Conservation (phyloP, 1,139 yeast genomes). For the Magnusiomyces fungicola region DNA sequence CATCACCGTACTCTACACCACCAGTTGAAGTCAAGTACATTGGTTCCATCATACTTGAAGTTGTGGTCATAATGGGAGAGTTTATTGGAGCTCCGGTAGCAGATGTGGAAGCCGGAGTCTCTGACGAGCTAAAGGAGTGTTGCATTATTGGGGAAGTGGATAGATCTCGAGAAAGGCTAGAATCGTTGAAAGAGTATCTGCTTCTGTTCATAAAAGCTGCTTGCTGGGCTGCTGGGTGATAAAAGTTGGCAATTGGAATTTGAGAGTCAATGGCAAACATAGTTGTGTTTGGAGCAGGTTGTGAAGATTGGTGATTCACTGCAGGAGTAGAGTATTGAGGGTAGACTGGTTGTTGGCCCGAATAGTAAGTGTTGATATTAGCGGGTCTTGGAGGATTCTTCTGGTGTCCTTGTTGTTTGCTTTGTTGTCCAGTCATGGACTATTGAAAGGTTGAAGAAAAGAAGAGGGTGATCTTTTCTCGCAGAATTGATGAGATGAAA, state of each 20-base stretch:
- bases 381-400: too few relatives aligned
- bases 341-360: too few relatives aligned
- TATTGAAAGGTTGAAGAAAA: too few relatives aligned
- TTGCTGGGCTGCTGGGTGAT: background rate
- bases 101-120: too few relatives aligned
- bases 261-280: background rate
- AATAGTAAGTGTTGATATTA: too few relatives aligned
- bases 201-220: background rate
- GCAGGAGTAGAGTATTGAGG: too few relatives aligned
- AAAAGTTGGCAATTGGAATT: background rate
- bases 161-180: background rate
- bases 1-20: background rate
- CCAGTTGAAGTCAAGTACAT: background rate
- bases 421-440: too few relatives aligned
- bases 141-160: background rate
- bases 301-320: background rate
- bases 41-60: background rate
- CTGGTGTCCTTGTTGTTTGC: too few relatives aligned
- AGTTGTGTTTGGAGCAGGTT: background rate
- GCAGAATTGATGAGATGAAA: too few relatives aligned
- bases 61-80: slow-evolving; percentile 1
- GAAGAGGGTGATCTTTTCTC: too few relatives aligned
- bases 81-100: background rate
- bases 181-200: background rate
- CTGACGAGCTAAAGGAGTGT: too few relatives aligned